Base-by-base conservation (phyloP, 441 rosid genomes). In the Pelargonium australe region DNA sequence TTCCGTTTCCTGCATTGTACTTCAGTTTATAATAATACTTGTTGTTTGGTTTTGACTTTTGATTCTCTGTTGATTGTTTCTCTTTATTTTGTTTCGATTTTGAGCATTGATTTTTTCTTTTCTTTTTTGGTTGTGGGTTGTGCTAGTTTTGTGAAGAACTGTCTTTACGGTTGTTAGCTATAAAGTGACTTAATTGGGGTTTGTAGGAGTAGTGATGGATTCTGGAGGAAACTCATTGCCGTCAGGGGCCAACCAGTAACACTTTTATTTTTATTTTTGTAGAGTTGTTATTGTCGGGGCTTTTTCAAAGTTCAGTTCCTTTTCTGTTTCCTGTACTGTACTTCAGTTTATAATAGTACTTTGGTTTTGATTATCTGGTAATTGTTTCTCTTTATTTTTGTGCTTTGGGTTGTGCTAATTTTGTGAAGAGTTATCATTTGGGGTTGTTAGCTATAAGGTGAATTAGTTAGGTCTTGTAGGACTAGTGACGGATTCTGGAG, bases 201-300 rank as follows among this genome's bases (percentile, higher is more conserved):
- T 47, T 47, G 55, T 4, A 47, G 55, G 16, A n/a, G 11, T 47
- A 12, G 55, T 47, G 55, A 47, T 47, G 55, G 55, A 47, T 47
- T 47, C 55, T 47, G 55, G 55, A 47, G 55, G 55, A 47, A 47
- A 47, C 55, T 47, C 55, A 47, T 88, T 91, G 45, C 89, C 86
- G 5, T 75, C 82, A 8, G 31, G 31, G 31, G 31, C 31, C 31
- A 25, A 25, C 31, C 31, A 25, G 31, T 25, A 25, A 0, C 31
- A 25, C 31, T 25, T 20, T 20, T 20, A 20, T 25, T 44, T 44
- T 44, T 7, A 44, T 5, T 44, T 20, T 20, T 20, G 23, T 20
- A 20, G 45, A 43, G 45, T 10, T 7, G 10, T 43, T 43, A 10
- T 43, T 43, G 10, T 43, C 10, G 10, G 7, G 45, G 45, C 12